These are phyloP conservation scores for Lentinula guzmanii DNA, from an alignment of 768 basidiomycete genomes.

Conservation along the genomic window DNA sequence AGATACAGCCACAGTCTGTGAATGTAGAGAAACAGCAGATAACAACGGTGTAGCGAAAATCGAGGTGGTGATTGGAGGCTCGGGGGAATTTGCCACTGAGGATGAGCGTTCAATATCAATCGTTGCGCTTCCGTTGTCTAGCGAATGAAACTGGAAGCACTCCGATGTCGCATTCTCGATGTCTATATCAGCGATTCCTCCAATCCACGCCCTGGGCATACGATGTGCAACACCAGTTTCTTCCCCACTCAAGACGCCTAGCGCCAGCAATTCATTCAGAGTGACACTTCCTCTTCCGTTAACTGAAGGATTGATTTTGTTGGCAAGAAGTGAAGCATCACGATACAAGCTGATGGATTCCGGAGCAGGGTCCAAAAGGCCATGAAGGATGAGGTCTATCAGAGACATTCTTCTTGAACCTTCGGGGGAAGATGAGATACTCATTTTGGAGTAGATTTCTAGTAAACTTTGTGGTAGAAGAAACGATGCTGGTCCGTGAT, in stretches of 20 bases:
- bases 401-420: background rate
- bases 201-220: conserved; percentile 3
- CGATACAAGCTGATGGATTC: background rate
- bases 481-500: background rate
- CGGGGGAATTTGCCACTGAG: background rate
- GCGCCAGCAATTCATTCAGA: background rate
- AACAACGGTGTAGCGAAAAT: background rate
- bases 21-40: background rate
- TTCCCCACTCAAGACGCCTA: background rate
- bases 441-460: background rate
- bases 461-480: background rate
- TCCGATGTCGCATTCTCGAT: background rate
- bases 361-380: background rate
- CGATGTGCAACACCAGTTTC: background rate
- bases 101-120: background rate
- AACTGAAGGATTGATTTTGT: background rate
- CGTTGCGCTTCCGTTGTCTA: background rate
- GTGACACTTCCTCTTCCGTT: background rate
- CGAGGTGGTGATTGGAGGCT: background rate
- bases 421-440: background rate
- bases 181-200: background rate
- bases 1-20: background rate
- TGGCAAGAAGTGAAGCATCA: background rate
- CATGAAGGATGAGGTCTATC: conserved; percentile 1
- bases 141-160: background rate